A percentile compares a stretch with the other conserved stretches of the same genome.
Evolutionary conservation across 306 rosid genomes (phyloP).

Genomic region (Glycine soja): DNA sequence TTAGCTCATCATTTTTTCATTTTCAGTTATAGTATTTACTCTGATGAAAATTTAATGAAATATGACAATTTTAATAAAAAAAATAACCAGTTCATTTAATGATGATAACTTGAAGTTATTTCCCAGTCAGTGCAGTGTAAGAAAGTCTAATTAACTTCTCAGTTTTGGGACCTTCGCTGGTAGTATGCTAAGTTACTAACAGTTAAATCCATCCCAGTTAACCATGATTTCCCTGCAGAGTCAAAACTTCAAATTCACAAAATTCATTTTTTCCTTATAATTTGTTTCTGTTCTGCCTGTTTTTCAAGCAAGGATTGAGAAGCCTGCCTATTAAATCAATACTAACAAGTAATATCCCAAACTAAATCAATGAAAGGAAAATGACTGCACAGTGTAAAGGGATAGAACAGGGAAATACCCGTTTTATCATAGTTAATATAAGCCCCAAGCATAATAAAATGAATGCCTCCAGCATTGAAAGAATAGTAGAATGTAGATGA

Average conservation of each 20-base stretch:
- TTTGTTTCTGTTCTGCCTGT: conserved; percentile 4
- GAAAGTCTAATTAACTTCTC: conserved; percentile 12
- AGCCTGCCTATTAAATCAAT: conserved; percentile 14
- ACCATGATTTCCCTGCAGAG: conserved; percentile 6
- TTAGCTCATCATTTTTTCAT: not conserved
- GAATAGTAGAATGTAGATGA: conserved; percentile 81
- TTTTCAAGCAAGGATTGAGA: conserved; percentile 20
- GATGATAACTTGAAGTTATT: not conserved
- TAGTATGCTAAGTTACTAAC: not conserved
- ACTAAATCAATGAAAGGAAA: conserved; percentile 11
- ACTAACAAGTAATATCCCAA: not conserved
- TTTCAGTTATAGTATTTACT: not conserved
- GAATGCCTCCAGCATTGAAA: conserved; percentile 86
- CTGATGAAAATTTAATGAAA: not conserved
- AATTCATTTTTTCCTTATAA: conserved; percentile 6
- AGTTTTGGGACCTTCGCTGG: conserved; percentile 7
- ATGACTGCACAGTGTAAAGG: conserved; percentile 16
- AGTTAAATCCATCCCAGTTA: not conserved
- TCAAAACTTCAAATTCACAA: conserved; percentile 17
- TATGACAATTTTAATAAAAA: not conserved
- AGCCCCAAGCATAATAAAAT: conserved; percentile 92
- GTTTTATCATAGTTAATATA: conserved; percentile 63
- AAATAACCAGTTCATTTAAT: not conserved
- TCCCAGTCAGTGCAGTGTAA: not conserved
- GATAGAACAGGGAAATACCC: conserved; percentile 47